Evolutionary conservation across 116 monocot species (phyloP).

Genomic region (Iris pallida): DNA sequence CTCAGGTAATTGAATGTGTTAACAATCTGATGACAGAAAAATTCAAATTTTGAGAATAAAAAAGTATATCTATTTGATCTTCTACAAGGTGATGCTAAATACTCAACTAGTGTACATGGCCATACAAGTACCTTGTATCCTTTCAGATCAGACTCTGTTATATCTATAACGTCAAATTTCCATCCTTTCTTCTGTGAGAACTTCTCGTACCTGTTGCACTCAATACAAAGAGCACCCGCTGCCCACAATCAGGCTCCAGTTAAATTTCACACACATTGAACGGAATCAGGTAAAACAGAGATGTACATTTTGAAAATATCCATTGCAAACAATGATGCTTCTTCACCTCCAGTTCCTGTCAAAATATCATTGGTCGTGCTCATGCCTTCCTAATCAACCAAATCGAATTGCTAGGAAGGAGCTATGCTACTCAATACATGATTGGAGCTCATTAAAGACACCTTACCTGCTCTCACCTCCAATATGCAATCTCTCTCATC

Average conservation of each 20-base stretch:
- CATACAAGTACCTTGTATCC: slow-evolving; percentile 68
- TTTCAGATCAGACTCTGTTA: slow-evolving; percentile 79
- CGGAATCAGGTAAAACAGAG: not conserved
- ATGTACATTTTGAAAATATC: slow-evolving; percentile 91
- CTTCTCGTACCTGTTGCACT: slow-evolving; percentile 74
- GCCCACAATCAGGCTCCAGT: not conserved
- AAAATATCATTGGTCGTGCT: slow-evolving; percentile 14
- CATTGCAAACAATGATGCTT: slow-evolving; percentile 99
- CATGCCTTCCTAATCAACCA: not conserved
- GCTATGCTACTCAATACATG: not conserved
- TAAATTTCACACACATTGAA: not conserved
- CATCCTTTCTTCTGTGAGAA: slow-evolving; percentile 87
- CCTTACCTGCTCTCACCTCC: slow-evolving; percentile 96
- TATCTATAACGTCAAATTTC: slow-evolving; percentile 83
- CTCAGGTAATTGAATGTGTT: not conserved
- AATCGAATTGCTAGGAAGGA: not conserved
- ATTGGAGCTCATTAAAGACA: not conserved
- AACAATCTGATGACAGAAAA: not conserved
- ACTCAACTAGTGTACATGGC: too few relatives aligned
- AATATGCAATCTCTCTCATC: slow-evolving; percentile 93
- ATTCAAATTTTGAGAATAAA: not conserved
- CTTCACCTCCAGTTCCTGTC: slow-evolving; percentile 95
- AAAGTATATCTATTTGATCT: not conserved
- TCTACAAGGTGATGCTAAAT: too few relatives aligned
- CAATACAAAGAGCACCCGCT: not conserved